Evolutionary conservation across 2,329 filamentous ascomycete genomes (phyloP), one percentile per base, ranked within the genome.

Genomic region (Aureobasidium zeae): DNA sequence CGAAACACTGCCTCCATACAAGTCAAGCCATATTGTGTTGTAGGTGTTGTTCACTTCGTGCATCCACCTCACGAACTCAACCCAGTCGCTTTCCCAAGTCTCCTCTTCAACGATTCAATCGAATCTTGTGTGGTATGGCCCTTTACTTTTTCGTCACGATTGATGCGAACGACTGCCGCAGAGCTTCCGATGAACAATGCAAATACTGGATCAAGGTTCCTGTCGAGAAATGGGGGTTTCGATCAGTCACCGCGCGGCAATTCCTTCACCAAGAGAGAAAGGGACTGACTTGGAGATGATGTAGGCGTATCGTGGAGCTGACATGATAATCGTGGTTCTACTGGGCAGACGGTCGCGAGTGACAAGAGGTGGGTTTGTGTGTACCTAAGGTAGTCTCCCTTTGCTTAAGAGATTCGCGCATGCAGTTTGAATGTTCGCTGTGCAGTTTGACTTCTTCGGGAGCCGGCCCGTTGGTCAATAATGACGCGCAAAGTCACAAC

Each of bases 111-210:
- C 9, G 61, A 56, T n/a, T 64, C 63, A 10, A 65, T 50, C 2
- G 55, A 67, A 49, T 69, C 48, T 20, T 53, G 46, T 25, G 57
- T 61, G 8, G 49, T 60, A 36, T 61, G 55, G 2, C 66, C 68
- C 49, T 66, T 68, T 49, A 67, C 68, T 45, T 64, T 67, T 50
- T 72, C 68, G 49, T 72, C 69, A 12, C 69, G 62, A 34, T 63
- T 58, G 47, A 65, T 60, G 17, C 62, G 55, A 10, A 63, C 53
- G 1, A 51, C 54, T 11, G 68, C 68, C 6, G 69, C 69, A 0
- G 61, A 58, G 39, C 65, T 50, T 37, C 69, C 69, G 44, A 71
- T 66, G n/a, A 60, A 60, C 39, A 70, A 52, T 22, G 69, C 68
- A 55, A 72, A 72, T 43, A 71, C 45, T 26, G 69, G 69, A 46